These are phyloP conservation scores for Lophium mytilinum DNA, from an alignment of 495 filamentous ascomycete species.

Conservation along the genomic window DNA sequence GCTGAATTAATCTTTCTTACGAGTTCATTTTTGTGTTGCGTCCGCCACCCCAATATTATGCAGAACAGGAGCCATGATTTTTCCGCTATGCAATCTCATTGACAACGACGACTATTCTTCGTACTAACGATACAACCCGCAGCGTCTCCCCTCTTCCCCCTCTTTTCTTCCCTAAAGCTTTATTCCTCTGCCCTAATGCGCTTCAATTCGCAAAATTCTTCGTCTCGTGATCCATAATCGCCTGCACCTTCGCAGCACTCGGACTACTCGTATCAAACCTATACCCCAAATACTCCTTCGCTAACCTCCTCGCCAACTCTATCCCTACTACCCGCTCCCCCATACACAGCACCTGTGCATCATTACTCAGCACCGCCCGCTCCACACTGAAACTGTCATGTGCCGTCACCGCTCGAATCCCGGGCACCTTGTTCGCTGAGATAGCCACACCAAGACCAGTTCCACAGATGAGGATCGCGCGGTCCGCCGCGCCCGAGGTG, in stretches of 20 bases:
- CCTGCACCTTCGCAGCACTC: constrained; percentile 67
- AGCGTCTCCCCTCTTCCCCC: too few species aligned
- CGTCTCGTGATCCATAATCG: constrained; percentile 64
- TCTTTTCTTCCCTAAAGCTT: too few species aligned
- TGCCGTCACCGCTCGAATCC: constrained; percentile 76
- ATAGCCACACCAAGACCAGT: constrained; percentile 84
- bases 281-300: constrained; percentile 75
- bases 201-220: constrained; percentile 30
- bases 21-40: too few species aligned
- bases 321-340: constrained; percentile 76
- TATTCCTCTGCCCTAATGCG: too few species aligned
- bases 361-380: constrained; percentile 71
- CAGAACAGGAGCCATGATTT: too few species aligned
- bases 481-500: constrained; percentile 59
- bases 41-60: too few species aligned
- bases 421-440: constrained; percentile 77
- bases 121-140: too few species aligned
- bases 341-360: constrained; percentile 84
- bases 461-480: constrained; percentile 78
- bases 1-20: too few species aligned
- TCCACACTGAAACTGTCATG: constrained; percentile 82
- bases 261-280: constrained; percentile 66
- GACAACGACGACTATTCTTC: too few species aligned
- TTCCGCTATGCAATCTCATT: too few species aligned
- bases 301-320: constrained; percentile 69